Base-by-base conservation (phyloP, 345 rosid genomes). In the Limnanthes douglasii region DNA sequence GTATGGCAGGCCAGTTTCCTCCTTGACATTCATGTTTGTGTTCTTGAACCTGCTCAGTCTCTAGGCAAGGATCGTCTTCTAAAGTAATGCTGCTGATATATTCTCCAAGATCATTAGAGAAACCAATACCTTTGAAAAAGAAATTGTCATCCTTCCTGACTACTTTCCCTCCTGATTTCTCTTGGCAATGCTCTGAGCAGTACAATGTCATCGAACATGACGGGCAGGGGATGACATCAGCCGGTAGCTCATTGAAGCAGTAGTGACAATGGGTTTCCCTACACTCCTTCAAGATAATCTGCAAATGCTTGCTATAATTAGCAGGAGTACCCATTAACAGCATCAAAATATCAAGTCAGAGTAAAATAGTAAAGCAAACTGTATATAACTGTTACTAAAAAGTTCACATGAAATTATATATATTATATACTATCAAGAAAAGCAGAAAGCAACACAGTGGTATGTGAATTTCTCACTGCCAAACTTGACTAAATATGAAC, bases 1-100 rank as follows among this genome's bases (percentile, higher is more conserved):
- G 56, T 45, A 78, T 57, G 5, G 70, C 65, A 46, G 86, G 78
- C 96, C 94, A 86, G 55, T 68, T 59, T 6, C 65, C 70, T 42
- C 84, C 92, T 19, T 29, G 56, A 47, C 94, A 86, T 59, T 86
- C 94, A 62, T 77, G 94, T 45, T 64, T 62, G 69, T 86, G 96
- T 39, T 86, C 96, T 21, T 52, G 60, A 62, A 70, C 21, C 46
- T 41, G 34, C 35, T 54, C 70, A 13, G 36, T 36, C 48, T 49
- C 48, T 24, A 49, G 48, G 45, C 38, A 28, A 24, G 29, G 36
- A 41, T 7, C 32, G 12, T 18, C 40, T 15, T 46, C 54, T 38
- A 34, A 45, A 10, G 53, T 56, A 46, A 62, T 51, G 19, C 60
- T 57, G 39, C 45, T 44, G 29, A 73, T 53, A 55, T 69, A 50